phyloP scores from a whole-genome alignment of 306 rosid genomes.

The Casuarina cunninghamiana region DNA sequence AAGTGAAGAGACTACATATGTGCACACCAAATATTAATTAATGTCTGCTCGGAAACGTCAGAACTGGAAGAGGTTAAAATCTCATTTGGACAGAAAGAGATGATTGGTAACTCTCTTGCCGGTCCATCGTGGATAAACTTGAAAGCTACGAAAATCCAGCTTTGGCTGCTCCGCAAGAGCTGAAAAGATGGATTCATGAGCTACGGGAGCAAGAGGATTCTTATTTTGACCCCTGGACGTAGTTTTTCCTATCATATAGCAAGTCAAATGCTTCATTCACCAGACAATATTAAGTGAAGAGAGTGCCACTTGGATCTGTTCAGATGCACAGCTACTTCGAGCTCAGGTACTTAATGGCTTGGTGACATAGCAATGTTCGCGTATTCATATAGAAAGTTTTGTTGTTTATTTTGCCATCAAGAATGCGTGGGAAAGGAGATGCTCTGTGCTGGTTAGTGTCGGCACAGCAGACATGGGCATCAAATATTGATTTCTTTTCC shows the following conservation, averaged over 20 bases:
- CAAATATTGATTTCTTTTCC: too few relatives aligned
- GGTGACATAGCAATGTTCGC: background rate
- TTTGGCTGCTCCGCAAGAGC: conserved; percentile 1
- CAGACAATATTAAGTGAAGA: conserved; percentile 5
- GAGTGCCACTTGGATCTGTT: background rate
- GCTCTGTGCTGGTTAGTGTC: background rate
- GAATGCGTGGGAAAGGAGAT: background rate
- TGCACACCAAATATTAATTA: conserved; percentile 10
- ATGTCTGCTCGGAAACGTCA: conserved; percentile 6
- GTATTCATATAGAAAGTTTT: background rate
- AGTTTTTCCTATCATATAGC: conserved; percentile 22
- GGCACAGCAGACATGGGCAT: background rate
- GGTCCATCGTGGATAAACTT: conserved; percentile 19
- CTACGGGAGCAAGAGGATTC: conserved; percentile 15
- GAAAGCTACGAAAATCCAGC: conserved; percentile 9
- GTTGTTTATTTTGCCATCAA: background rate
- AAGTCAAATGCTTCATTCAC: conserved; percentile 20
- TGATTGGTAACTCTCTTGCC: conserved; percentile 25
- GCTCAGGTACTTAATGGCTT: background rate
- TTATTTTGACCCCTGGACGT: background rate
- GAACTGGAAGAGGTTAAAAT: conserved; percentile 18
- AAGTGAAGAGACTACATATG: conserved; percentile 44
- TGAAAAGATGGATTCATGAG: conserved; percentile 14
- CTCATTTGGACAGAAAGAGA: conserved; percentile 1
- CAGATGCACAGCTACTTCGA: background rate